These are phyloP conservation scores for Adansonia madagascariensis DNA, from an alignment of 441 rosid species.

Conservation along the genomic window DNA sequence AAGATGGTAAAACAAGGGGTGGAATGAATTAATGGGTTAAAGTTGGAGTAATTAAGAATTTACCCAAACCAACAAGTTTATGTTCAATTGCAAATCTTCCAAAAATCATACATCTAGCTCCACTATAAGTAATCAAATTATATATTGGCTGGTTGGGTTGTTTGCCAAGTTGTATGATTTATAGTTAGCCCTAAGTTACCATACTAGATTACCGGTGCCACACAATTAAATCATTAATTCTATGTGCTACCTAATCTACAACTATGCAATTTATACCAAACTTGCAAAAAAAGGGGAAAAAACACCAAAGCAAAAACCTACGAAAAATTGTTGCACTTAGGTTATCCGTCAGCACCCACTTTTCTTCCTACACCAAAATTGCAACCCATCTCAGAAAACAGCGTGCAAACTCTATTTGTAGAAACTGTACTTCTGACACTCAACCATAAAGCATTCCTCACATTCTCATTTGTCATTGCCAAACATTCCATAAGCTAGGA, in stretches of 20 bases:
- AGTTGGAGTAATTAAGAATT: background rate
- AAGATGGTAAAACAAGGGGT: background rate
- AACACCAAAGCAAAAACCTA: background rate
- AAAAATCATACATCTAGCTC: background rate
- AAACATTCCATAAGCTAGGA: constrained; percentile 2
- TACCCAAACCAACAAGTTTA: background rate
- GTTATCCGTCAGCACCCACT: constrained; percentile 74
- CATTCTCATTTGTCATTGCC: background rate
- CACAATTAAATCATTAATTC: background rate
- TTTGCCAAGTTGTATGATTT: constrained; percentile 5
- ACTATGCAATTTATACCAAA: background rate
- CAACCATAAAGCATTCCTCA: background rate
- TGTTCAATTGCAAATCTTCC: background rate
- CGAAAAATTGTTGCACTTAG: constrained; percentile 47
- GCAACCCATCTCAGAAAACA: background rate
- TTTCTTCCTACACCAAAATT: constrained; percentile 32
- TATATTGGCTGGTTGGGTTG: background rate
- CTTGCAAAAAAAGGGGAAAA: background rate
- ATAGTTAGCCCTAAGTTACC: background rate
- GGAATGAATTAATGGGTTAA: background rate
- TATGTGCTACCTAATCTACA: background rate
- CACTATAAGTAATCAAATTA: background rate
- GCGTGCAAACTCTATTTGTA: background rate
- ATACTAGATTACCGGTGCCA: background rate
- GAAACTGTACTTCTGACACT: constrained; percentile 28